Conservation (phyloP, 331 rosid species). For the Pyracantha coccinea region DNA sequence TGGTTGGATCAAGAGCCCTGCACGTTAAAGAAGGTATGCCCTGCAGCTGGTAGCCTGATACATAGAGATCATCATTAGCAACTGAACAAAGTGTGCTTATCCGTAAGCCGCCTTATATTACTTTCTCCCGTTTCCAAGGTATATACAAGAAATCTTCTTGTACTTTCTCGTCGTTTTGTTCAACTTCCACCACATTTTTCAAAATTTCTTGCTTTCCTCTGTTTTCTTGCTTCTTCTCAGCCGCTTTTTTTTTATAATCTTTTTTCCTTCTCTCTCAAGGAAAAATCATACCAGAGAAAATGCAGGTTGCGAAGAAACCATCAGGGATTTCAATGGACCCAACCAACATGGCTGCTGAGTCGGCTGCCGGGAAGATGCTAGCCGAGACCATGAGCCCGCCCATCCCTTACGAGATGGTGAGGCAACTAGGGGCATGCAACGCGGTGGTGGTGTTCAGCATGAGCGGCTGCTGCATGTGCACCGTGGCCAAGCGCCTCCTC, state of each 20-base stretch:
- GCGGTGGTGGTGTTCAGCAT: slow-evolving; percentile 78
- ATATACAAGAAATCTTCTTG: background rate
- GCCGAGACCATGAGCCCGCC: background rate
- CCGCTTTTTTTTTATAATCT: background rate
- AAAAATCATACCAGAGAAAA: background rate
- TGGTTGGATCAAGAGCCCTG: background rate
- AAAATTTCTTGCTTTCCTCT: background rate
- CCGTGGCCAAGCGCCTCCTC: slow-evolving; percentile 79
- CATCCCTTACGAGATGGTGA: slow-evolving; percentile 37
- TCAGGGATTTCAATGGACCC: background rate
- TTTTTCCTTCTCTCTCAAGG: background rate
- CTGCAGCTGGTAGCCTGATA: background rate
- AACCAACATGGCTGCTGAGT: background rate
- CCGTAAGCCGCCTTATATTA: background rate
- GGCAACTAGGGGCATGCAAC: slow-evolving; percentile 45
- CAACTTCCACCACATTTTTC: background rate
- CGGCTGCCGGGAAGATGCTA: background rate
- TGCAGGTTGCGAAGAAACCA: slow-evolving; percentile 17
- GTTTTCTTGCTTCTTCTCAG: background rate
- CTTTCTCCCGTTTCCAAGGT: background rate
- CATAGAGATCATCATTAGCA: background rate
- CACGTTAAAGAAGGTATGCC: background rate
- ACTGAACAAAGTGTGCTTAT: background rate
- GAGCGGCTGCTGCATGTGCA: slow-evolving; percentile 79
- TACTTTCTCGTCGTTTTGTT: background rate